These are phyloP conservation scores for Inonotus hispidus DNA, from an alignment of 1,284 basidiomycete species.

Conservation along the genomic window DNA sequence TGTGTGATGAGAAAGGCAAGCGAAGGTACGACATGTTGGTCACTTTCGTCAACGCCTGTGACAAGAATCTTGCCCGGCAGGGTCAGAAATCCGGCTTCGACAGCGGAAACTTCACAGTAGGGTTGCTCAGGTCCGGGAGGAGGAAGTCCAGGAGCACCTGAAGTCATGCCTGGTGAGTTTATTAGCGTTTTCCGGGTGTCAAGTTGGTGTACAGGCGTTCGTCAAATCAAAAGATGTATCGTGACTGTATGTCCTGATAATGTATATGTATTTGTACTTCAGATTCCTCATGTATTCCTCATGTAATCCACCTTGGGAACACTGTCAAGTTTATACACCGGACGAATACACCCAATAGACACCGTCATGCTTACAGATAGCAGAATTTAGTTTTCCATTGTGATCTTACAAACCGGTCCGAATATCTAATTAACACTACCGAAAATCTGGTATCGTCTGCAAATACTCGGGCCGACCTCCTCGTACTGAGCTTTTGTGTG, in stretches of 20 bases:
- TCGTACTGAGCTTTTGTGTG: constrained; percentile 98
- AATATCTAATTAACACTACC: constrained; percentile 71
- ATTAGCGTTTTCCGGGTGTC: neutral
- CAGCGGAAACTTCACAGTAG: constrained; percentile 20
- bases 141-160: constrained; percentile 6
- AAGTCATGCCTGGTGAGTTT: neutral
- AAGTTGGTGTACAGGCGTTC: no score
- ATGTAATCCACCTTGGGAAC: no score
- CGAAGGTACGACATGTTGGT: constrained; percentile 15
- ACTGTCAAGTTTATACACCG: no score
- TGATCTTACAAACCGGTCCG: constrained; percentile 1
- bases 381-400: neutral
- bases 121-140: constrained; percentile 15
- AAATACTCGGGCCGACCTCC: constrained; percentile 94
- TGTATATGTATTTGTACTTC: no score
- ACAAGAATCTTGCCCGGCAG: constrained; percentile 12
- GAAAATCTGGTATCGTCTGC: constrained; percentile 92
- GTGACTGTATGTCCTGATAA: no score
- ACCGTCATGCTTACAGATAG: no score
- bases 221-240: no score
- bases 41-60: constrained; percentile 3
- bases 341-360: neutral
- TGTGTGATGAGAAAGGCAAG: constrained; percentile 22
- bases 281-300: no score
- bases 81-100: constrained; percentile 19